Evolutionary conservation across 345 rosid species (phyloP), one percentile per base, ranked within the genome.

Genomic region (Pistacia atlantica): DNA sequence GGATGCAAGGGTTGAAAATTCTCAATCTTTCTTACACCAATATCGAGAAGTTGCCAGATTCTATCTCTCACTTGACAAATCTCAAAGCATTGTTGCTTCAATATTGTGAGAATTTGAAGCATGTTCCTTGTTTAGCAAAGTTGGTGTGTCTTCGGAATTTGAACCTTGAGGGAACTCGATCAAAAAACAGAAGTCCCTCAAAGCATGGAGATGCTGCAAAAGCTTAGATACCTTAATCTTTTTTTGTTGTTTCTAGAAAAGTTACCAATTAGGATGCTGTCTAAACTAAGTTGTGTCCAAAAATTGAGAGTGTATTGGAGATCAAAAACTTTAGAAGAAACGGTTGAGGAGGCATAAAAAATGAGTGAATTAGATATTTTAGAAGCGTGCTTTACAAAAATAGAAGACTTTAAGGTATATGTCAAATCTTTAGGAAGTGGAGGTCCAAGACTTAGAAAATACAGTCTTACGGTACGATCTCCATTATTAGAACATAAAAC

Each of bases 1-100:
- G 69, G 6, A 60, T 69, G 33, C 42, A 2, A 0, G 67, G 76
- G 2, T 71, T 81, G 55, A 68, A 63, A n/a, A 58, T 77, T 66
- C 71, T 80, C 49, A 52, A 80, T 73, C 69, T 80, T 38, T 80
- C 77, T 28, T 2, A 42, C 0, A 38, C 76, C 4, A 0, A 0
- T 2, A 54, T 76, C 37, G 8, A 9, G 25, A 16, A 2, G 1
- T 38, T 78, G 37, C 74, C 81, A 2, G 11, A 28, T 37, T 80
- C 77, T 0, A 1, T 80, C 17, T 71, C 75, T 5, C 37, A 71
- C 1, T 45, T 64, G 48, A 13, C 0, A 22, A 70, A 77, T 33
- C 80, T 77, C n/a, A 64, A 7, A 2, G 14, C 65, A 17, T 37
- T 81, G 16, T 46, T 81, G 60, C 78, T 77, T 12, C 0, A 0